phyloP scores from a whole-genome alignment of 2,329 filamentous ascomycete species.

The Verticillium klebahnii region DNA sequence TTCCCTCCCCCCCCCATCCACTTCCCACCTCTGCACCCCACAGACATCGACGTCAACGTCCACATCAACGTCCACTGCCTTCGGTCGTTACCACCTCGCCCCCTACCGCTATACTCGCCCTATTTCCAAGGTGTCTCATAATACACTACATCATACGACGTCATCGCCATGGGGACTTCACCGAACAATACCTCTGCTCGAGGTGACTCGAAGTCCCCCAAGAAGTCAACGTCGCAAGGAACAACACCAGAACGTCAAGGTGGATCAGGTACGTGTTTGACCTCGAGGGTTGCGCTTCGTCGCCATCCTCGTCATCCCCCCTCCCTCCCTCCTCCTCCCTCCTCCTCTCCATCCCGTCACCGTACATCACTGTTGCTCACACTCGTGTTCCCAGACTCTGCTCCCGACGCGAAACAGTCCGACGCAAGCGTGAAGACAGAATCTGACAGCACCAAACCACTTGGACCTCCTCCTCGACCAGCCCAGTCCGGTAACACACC shows the following conservation, averaged over 20 bases:
- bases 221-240: constrained; percentile 31
- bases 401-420: constrained; percentile 43
- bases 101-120: constrained; percentile 18
- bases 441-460: constrained; percentile 58
- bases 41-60: constrained; percentile 20
- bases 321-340: neutral
- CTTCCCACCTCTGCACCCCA: constrained; percentile 20
- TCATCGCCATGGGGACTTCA: constrained; percentile 44
- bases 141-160: constrained; percentile 32
- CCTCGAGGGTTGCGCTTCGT: constrained; percentile 9
- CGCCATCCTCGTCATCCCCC: constrained; percentile 6
- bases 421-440: constrained; percentile 47
- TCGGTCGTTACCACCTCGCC: constrained; percentile 9
- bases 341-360: neutral
- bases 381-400: constrained; percentile 28
- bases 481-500: constrained; percentile 51
- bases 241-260: constrained; percentile 36
- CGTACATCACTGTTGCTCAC: constrained; percentile 14
- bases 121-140: constrained; percentile 14
- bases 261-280: constrained; percentile 21
- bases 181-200: constrained; percentile 31
- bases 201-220: constrained; percentile 45
- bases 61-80: constrained; percentile 2
- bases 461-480: constrained; percentile 67
- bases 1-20: constrained; percentile 14